A percentile compares a stretch with the other conserved stretches of the same genome.
phyloP scores from a whole-genome alignment of 768 basidiomycete species.

The Glaciozyma martinii region DNA sequence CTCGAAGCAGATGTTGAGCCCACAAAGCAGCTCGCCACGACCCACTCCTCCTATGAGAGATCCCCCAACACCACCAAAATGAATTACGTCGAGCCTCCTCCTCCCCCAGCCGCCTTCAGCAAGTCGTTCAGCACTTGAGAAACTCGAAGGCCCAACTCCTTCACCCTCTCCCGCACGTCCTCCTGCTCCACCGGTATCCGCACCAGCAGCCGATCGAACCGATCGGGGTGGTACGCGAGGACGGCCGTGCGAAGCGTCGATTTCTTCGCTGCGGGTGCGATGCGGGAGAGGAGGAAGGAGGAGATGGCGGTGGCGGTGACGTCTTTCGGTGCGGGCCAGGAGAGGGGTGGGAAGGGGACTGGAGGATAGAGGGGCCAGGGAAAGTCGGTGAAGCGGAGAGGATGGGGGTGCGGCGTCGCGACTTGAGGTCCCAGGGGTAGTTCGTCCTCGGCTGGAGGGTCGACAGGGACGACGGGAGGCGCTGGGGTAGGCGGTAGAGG shows the following conservation, averaged over 20 bases:
- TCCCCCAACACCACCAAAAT: background rate
- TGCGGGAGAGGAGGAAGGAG: constrained; percentile 21
- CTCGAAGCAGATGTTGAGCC: background rate
- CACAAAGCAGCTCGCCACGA: too few relatives aligned
- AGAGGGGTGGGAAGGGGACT: constrained; percentile 24
- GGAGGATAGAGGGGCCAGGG: constrained; percentile 30
- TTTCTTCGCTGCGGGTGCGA: constrained; percentile 17
- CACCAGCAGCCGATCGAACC: constrained; percentile 30
- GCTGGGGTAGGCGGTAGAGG: background rate
- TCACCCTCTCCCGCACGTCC: constrained; percentile 21
- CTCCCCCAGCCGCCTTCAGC: constrained; percentile 3
- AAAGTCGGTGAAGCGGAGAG: constrained; percentile 31
- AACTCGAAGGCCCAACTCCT: constrained; percentile 27
- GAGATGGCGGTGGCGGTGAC: constrained; percentile 11
- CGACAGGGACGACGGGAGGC: background rate
- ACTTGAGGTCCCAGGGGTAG: background rate
- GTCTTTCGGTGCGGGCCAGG: constrained; percentile 17
- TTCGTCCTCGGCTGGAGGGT: background rate
- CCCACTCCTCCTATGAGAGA: too few relatives aligned
- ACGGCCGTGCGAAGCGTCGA: constrained; percentile 28
- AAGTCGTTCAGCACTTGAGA: constrained; percentile 28
- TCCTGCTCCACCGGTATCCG: constrained; percentile 26
- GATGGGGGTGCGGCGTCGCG: background rate
- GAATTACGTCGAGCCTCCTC: background rate
- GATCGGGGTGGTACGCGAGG: constrained; percentile 34